Evolutionary conservation across 495 filamentous ascomycete genomes (phyloP), one percentile per base, ranked within the genome.

Genomic region (Podospora appendiculata): DNA sequence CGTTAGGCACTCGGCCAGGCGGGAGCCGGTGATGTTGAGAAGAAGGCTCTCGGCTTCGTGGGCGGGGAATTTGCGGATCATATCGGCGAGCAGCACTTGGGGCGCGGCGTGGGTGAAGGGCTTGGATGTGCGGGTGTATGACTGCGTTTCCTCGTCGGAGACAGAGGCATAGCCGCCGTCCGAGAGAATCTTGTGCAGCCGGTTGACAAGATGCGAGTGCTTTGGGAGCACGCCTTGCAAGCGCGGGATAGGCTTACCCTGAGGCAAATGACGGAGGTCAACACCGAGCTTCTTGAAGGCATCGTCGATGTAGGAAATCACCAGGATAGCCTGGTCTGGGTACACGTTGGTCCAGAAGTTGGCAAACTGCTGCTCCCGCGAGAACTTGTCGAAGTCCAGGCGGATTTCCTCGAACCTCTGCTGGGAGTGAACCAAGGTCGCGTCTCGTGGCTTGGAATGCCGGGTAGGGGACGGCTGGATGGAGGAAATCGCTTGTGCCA

Each of bases 301-400:
- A 43, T 72, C 68, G 2, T 70, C 54, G 6, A 69, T 56, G 53
- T 77, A 78, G 2, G 62, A 57, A 2, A 66, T 36, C 0, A 76
- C 67, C 3, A 78, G 65, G 4, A 11, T 18, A 14, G 63, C 51
- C 39, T 77, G 71, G 1, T 50, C 7, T 0, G 66, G 70, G 41
- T 69, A 73, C 6, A 64, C 71, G 1, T 57, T 40, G 5, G 17
- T 32, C 51, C 61, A 72, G 50, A 73, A 78, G 33, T 51, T 41
- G 10, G 45, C 14, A 12, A 57, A 57, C 6, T 34, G 33, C 12
- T 36, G 11, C n/a, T 36, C 16, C 1, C 18, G 14, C 3, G 46
- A 11, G 14, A 18, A 39, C 9, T 19, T 36, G 35, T 38, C 38
- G 4, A 32, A 41, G 12, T 25, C 25, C 25, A 25, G 25, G 25